Conservation (phyloP, 2,329 filamentous ascomycete genomes). For the Neophaeococcomyces mojaviensis region DNA sequence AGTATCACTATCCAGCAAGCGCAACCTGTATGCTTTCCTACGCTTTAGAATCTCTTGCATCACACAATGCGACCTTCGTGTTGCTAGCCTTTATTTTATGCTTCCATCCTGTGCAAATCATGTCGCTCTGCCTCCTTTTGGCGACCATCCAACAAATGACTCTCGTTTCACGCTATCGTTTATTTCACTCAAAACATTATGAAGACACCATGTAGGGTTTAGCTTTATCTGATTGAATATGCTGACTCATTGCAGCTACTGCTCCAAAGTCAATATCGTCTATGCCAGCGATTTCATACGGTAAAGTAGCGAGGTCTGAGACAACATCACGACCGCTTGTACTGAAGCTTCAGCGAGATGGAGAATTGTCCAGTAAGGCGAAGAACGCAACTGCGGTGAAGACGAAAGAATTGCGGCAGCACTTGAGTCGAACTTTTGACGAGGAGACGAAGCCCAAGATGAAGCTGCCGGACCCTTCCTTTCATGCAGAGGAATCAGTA, state of each 20-base stretch:
- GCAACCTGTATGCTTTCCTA: too few species aligned
- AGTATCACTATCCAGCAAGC: too few species aligned
- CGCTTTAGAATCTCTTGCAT: too few species aligned
- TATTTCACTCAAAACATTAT: neutral
- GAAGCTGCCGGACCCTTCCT: too few species aligned
- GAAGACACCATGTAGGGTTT: neutral
- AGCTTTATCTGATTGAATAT: neutral
- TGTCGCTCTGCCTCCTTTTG: too few species aligned
- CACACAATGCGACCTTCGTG: too few species aligned
- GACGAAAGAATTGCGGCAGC: neutral
- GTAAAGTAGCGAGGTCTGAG: neutral
- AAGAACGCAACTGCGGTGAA: neutral
- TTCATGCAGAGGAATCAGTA: too few species aligned
- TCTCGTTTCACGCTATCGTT: neutral
- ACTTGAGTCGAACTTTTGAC: slow-evolving; percentile 1
- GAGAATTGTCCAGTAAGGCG: neutral
- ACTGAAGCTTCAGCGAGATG: too few species aligned
- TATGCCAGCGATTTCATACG: neutral
- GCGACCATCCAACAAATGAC: too few species aligned
- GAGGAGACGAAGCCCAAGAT: neutral
- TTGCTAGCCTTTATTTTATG: too few species aligned
- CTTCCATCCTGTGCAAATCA: too few species aligned
- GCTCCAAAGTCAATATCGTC: neutral
- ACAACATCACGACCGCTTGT: neutral
- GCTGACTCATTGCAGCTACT: neutral